phyloP scores from a whole-genome alignment of 148 eudicot species.

The Rhododendron ferrugineum region DNA sequence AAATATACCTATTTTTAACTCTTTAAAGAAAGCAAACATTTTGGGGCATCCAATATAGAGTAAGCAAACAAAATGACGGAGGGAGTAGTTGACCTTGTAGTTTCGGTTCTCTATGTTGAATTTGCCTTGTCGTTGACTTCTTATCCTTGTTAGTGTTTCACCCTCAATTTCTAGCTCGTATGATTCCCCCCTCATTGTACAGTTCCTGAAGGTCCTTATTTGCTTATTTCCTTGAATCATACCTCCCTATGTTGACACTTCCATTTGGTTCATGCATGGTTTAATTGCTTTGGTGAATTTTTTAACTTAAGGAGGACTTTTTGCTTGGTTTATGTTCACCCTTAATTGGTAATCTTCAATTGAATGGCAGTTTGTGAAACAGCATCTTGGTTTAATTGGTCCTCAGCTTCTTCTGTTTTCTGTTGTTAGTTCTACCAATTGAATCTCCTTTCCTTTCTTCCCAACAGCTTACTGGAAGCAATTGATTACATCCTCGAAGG shows the following conservation, averaged over 20 bases:
- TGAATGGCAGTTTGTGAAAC: not conserved
- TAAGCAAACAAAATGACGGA: not conserved
- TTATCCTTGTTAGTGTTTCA: not conserved
- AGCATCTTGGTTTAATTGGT: not conserved
- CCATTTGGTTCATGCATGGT: not conserved
- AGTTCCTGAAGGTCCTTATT: not conserved
- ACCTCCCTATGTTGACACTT: not conserved
- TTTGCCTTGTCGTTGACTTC: not conserved
- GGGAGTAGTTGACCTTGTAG: not conserved
- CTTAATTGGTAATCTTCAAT: not conserved
- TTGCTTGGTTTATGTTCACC: not conserved
- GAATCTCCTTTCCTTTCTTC: not conserved
- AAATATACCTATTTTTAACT: not conserved
- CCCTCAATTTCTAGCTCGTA: not conserved
- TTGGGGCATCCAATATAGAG: not conserved
- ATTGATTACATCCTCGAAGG: conserved; percentile 85
- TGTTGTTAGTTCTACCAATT: not conserved
- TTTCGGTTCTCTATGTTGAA: not conserved
- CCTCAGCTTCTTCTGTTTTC: not conserved
- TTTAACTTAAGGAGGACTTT: not conserved
- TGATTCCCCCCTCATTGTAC: not conserved
- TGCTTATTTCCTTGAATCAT: not conserved
- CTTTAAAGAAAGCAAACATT: not conserved
- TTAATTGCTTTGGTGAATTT: not conserved
- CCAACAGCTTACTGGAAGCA: conserved; percentile 64